Base-by-base conservation (phyloP, 352 stramenopile genomes). In the Globisporangium rhizosaccharum region DNA sequence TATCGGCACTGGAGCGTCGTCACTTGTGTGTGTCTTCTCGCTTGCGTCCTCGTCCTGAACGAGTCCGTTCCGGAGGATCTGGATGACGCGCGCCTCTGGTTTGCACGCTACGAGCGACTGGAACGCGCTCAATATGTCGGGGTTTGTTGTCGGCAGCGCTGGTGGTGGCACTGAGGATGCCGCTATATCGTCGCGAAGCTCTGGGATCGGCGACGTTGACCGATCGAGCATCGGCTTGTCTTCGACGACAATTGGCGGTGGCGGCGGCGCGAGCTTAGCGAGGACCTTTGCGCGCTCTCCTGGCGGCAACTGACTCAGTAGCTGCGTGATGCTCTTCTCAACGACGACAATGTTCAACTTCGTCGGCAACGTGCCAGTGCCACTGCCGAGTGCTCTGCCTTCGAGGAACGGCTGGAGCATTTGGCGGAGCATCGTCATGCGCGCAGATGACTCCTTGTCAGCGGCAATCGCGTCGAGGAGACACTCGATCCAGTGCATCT, bases 401-500 rank as follows among this genome's bases (percentile, higher is more conserved):
- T 81, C 68, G 7, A 83, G 63, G 42, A 87, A 90, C 8, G 75
- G 72, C 17, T 71, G 53, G 0, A 87, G 58, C 20, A 72, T 66
- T 30, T 87, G 73, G 25, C 77, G 73, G 2, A 89, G 61, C 59
- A 78, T 76, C 41, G 62, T 42, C 25, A 79, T 69, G n/a, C 72
- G 72, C 9, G 66, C 68, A 14, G 73, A 84, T 10, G 59, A 67
- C 36, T 85, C 77, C 1, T 67, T 67, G 30, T 87, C 79, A 1
- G 33, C 75, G 15, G 71, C 39, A 3, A 89, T 58, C 1, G 56
- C 61, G 0, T 74, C 58, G 33, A 89, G 39, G 28, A 88, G 57
- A 17, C 65, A 66, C 10, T 91, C 75, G 36, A 89, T 56, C 81
- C 81, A 89, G 7, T 63, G 61, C 52, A 91, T 75, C 46, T 89